These are phyloP conservation scores for Styphnolobium japonicum DNA, from an alignment of 306 rosid species.

Conservation along the genomic window DNA sequence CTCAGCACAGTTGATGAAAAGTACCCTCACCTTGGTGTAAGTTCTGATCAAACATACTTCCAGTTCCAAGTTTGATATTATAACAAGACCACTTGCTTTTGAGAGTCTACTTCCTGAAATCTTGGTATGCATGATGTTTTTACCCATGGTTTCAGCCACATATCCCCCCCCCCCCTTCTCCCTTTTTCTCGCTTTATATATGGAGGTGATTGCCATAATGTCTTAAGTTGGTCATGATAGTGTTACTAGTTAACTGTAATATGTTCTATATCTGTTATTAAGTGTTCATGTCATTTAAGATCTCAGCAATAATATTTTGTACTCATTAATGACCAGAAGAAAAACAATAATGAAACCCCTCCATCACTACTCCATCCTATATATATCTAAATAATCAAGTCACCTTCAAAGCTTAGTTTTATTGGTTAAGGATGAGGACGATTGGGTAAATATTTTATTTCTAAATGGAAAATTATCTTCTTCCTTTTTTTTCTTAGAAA, in stretches of 20 bases:
- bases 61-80: background rate
- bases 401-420: no score
- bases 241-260: background rate
- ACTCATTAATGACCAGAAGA: background rate
- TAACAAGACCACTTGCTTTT: background rate
- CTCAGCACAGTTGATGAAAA: slow-evolving; percentile 34
- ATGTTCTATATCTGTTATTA: background rate
- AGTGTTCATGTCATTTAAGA: background rate
- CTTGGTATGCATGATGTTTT: background rate
- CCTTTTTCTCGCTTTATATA: no score
- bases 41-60: slow-evolving; percentile 18
- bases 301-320: background rate
- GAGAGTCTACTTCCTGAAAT: background rate
- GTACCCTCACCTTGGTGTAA: slow-evolving; percentile 43
- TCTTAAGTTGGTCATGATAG: background rate
- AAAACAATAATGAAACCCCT: background rate
- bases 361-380: background rate
- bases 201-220: background rate
- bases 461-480: no score
- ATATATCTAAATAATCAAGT: no score
- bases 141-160: background rate
- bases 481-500: no score
- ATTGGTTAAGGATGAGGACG: no score
- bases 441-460: no score
- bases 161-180: background rate